These are phyloP conservation scores for Trichoderma breve DNA, from an alignment of 2,329 filamentous ascomycete genomes.

Conservation along the genomic window DNA sequence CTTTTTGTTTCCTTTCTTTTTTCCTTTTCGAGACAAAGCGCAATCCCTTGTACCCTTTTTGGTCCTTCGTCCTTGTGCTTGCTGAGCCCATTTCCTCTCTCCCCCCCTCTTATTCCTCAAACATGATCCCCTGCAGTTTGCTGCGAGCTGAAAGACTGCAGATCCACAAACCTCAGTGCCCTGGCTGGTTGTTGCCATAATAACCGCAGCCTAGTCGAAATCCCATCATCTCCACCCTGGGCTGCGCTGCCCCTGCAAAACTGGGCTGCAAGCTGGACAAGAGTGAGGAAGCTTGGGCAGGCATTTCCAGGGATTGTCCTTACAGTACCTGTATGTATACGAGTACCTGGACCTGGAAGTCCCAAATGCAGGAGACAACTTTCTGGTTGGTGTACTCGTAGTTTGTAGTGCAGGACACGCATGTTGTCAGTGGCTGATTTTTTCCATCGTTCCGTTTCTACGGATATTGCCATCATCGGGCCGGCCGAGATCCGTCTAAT, in stretches of 20 bases:
- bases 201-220: constrained; percentile 7
- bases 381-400: not conserved
- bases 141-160: constrained; percentile 12
- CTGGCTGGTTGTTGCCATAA: constrained; percentile 7
- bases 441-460: not conserved
- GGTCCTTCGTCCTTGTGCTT: not conserved
- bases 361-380: not conserved
- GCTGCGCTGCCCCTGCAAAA: not conserved
- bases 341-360: not conserved
- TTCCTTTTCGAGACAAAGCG: not conserved
- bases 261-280: constrained; percentile 6
- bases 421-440: not conserved
- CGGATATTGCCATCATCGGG: not conserved
- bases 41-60: not conserved
- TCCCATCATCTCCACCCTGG: constrained; percentile 4
- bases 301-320: not conserved
- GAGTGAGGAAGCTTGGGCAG: not conserved
- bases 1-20: not conserved
- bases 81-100: not conserved
- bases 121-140: not conserved
- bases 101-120: not conserved
- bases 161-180: constrained; percentile 10
- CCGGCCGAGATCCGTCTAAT: not conserved
- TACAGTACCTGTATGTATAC: not conserved
- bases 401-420: not conserved